Evolutionary conservation across 345 rosid species (phyloP).

Genomic region (Citrus sp.): DNA sequence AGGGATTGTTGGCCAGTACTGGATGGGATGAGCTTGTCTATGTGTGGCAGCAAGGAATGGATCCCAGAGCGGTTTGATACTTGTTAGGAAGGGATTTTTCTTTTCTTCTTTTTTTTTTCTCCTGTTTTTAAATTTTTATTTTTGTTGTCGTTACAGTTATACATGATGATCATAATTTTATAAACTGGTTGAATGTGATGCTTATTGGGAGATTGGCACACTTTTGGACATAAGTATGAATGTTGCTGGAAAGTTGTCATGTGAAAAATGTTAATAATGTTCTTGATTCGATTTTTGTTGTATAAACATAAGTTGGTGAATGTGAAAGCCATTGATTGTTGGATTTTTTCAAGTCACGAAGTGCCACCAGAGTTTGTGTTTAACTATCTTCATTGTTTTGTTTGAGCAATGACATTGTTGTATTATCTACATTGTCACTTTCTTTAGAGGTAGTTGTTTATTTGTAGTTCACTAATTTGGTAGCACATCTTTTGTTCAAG

Average conservation of each 20-base stretch:
- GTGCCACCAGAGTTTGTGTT: not conserved
- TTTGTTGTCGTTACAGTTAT: not conserved
- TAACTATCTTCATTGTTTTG: not conserved
- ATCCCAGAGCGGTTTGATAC: constrained; percentile 62
- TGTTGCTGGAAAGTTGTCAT: not conserved
- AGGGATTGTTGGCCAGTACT: constrained; percentile 81
- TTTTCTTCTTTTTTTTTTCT: not conserved
- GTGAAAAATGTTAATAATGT: not conserved
- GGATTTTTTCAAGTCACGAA: not conserved
- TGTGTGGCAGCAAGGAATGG: constrained; percentile 94
- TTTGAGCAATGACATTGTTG: not conserved
- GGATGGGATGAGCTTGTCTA: constrained; percentile 96
- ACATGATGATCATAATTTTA: not conserved
- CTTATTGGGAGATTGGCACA: not conserved
- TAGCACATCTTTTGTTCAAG: not conserved
- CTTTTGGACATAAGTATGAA: not conserved
- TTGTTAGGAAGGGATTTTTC: constrained; percentile 12
- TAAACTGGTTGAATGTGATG: not conserved
- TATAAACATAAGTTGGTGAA: not conserved
- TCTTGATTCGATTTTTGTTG: not conserved
- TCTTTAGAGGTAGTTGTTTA: not conserved
- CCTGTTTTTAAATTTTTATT: not conserved
- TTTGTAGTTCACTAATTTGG: not conserved
- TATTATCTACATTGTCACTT: not conserved
- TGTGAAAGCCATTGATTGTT: not conserved